phyloP scores from a whole-genome alignment of 257 asterid species.

The Petunia secreta region DNA sequence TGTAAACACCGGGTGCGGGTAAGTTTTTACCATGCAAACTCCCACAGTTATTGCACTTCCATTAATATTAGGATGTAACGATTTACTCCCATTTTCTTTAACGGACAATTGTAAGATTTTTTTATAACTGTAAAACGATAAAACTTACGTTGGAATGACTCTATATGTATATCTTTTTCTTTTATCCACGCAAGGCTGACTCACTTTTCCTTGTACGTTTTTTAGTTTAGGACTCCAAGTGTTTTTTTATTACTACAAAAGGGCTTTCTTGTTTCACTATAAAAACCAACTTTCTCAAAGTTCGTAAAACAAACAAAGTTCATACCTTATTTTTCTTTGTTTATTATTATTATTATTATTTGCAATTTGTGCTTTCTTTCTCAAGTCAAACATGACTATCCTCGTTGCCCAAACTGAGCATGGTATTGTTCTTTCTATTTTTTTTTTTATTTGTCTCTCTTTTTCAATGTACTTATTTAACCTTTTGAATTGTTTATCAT shows the following conservation, averaged over 20 bases:
- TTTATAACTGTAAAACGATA: no score
- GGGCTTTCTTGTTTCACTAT: constrained; percentile 5
- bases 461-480: not conserved
- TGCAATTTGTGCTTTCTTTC: not conserved
- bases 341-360: not conserved
- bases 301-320: not conserved
- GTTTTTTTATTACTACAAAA: not conserved
- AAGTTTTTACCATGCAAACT: no score
- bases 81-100: not conserved
- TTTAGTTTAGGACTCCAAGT: not conserved
- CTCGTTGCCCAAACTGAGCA: constrained; percentile 24
- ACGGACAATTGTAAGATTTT: no score
- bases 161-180: not conserved
- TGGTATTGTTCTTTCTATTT: not conserved
- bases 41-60: not conserved
- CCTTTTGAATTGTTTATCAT: not conserved
- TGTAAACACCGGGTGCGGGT: no score
- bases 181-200: constrained; percentile 8
- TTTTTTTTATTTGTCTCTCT: not conserved
- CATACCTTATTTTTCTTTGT: not conserved
- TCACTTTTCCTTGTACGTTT: not conserved
- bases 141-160: constrained; percentile 10
- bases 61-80: not conserved
- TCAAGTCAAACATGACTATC: constrained; percentile 24
- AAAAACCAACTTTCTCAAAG: not conserved